Evolutionary conservation across 208 protist genomes (phyloP), one percentile per base, ranked within the genome.

Genomic region (Porcisia hertigi): DNA sequence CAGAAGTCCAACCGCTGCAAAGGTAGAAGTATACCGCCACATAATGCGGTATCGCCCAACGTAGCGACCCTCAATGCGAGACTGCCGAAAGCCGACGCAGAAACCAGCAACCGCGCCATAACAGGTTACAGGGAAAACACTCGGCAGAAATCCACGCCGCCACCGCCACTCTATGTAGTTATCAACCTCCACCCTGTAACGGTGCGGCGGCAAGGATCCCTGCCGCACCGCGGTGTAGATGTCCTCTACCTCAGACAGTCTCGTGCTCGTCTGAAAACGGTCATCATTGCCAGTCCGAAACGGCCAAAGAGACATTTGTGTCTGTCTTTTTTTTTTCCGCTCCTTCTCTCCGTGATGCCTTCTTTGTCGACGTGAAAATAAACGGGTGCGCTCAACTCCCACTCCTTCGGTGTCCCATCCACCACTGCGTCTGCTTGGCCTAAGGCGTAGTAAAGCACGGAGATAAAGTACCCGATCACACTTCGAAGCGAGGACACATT

Each of bases 221-320:
- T 67, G 41, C 20, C 92, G 85, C 45, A 97, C 73, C 12, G 85
- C 55, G 69, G 91, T 88, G 83, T 95, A 97, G 55, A 97, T 92
- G 73, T 84, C 85, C 14, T 91, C 82, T 2, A 25, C 18, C 18
- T 64, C 47, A 1, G 63, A 49, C 1, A 64, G 54, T 36, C 75
- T 63, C 45, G 58, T 75, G 43, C 63, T 81, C 30, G 84, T 84
- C 54, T 93, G 88, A 78, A 94, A 97, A 11, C 88, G 86, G 59
- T 94, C 88, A 85, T 97, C 91, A 69, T 97, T 94, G n/a, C 91
- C 93, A 2, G 87, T 95, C 14, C 91, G 88, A 72, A 97, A 95
- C 8, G 93, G 93, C 89, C 91, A 97, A 2, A 96, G 72, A 55
- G 88, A 90, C 89, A 95, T 92, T 49, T 20, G 16, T 53, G 30